Evolutionary conservation across 495 filamentous ascomycete genomes (phyloP), one percentile per base, ranked within the genome.

Genomic region (Lasiosphaeris hirsuta): DNA sequence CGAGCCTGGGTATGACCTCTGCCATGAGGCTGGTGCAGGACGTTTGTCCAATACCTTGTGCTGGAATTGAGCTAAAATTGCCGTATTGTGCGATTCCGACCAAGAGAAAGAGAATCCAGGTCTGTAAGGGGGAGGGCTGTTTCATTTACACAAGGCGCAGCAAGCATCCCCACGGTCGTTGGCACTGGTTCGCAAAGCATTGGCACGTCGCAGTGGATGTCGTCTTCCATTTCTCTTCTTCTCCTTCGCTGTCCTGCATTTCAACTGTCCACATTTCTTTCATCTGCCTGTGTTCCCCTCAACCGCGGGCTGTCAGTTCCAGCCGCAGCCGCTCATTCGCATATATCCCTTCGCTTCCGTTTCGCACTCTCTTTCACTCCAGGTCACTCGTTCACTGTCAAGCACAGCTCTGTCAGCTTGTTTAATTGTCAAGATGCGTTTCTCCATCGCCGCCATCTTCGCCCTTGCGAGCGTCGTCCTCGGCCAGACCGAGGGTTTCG

Each of bases 401-500:
- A 41, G 23, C 23, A 40, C 35, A 39, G 5, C 23, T 30, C 23
- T 5, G 23, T 30, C 23, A 30, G 23, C 23, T 51, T 36, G 46
- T 35, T 52, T 47, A 56, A 56, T 40, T 14, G 51, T 51, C 73
- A 80, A 73, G 49, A 80, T 80, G 77, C 71, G 68, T 52, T 77
- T 72, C 64, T 57, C 72, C 42, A 59, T 72, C 58, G 68, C 75
- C 42, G 59, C 77, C 55, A 46, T 73, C 68, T 60, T 79, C 67
- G 76, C 74, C 46, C 61, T 78, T 53, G 75, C 72, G 62, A 62
- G 60, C 63, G 62, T 67, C 44, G 72, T 62, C 56, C 44, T 77
- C 19, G 76, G 75, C 63, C 73, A 77, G 67, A 72, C 66, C 47
- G 41, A 56, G 4, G 74, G 71, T 49, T 80, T 73, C 63, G 70